Base-by-base conservation (phyloP, 176 grass and related monocot species). In the Leersia perrieri region DNA sequence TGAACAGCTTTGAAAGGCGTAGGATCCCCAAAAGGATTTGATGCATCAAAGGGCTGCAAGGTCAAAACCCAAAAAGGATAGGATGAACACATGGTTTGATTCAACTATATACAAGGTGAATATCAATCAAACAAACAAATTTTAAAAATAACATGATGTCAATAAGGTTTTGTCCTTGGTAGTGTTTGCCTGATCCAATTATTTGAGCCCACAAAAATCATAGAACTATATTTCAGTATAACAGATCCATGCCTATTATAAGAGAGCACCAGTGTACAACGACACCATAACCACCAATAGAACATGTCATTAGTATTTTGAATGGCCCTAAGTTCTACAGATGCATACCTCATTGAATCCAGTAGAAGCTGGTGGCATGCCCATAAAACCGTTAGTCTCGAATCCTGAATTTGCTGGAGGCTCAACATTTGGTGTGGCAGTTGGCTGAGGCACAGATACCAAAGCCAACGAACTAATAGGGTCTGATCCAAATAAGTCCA, bases 401-500 rank as follows among this genome's bases (percentile, higher is more conserved):
- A 99, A 93, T 77, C 73, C 69, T 66, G 90, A 91, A 99, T 86
- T 91, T 75, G 63, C 78, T 8, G 82, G 53, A 81, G 82, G 32
- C 68, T 90, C 86, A 42, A 80, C 68, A 75, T 90, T 86, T 75
- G 87, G 71, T 45, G 73, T 76, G 65, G 82, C 53, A 55, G 68
- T 73, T 15, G 78, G 84, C 75, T 88, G 85, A 76, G 92, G 86
- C 68, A 95, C 74, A 57, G 92, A 83, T 68, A 93, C 84, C 86
- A 99, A 87, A 91, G 93, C 96, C 79, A 95, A 73, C 0, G 87
- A 87, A 84, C 72, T 81, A 55, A 90, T 86, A 61, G 96, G 87
- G 82, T 99, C 90, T 23, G 93, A 88, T 81, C 93, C 96, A 87
- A 95, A 99, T 60, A 99, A 87, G 80, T 95, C 96, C 88, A 88